Evolutionary conservation across 306 rosid genomes (phyloP).

Genomic region (Mimosa pudica): DNA sequence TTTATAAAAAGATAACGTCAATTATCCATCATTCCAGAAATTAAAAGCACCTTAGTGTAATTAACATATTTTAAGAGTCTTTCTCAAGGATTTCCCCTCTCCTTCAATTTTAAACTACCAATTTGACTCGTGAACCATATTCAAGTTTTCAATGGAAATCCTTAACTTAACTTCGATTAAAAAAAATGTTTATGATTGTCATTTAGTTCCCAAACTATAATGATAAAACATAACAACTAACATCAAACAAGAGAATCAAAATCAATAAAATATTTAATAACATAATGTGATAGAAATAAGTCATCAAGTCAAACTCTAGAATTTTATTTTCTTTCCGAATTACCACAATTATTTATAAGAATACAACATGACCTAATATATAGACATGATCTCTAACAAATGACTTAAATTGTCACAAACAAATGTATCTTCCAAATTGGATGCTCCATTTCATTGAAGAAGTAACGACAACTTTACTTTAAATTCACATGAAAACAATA

Average conservation of each 20-base stretch:
- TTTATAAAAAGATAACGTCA: too few relatives aligned
- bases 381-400: not conserved
- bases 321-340: not conserved
- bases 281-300: not conserved
- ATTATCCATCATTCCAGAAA: too few relatives aligned
- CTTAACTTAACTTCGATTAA: too few relatives aligned
- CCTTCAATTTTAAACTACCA: too few relatives aligned
- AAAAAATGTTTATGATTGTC: too few relatives aligned
- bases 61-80: too few relatives aligned
- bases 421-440: constrained; percentile 9
- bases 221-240: not conserved
- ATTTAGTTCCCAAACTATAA: too few relatives aligned
- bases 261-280: not conserved
- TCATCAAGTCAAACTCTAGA: not conserved
- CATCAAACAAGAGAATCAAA: not conserved
- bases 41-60: too few relatives aligned
- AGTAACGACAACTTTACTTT: not conserved
- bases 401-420: not conserved
- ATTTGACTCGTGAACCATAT: too few relatives aligned
- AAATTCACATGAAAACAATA: too few relatives aligned
- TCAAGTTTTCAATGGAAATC: too few relatives aligned
- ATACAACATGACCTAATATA: not conserved
- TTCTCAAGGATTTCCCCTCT: too few relatives aligned
- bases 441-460: constrained; percentile 3
- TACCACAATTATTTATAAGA: not conserved